Conservation (phyloP, 1,284 basidiomycete genomes). For the Vanrija sp. region DNA sequence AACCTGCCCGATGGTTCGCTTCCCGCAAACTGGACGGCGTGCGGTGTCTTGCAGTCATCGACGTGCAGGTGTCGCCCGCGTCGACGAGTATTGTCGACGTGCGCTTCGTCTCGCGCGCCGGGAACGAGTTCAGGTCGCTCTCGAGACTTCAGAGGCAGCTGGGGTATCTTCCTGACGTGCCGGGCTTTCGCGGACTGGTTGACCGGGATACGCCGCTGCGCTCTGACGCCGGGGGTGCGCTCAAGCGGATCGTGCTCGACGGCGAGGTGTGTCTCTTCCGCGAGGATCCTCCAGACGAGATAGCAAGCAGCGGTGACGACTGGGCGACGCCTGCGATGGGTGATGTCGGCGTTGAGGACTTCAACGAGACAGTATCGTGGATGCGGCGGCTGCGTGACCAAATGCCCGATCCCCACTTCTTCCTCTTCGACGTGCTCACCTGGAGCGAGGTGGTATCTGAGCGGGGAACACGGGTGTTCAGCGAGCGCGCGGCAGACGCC, state of each 20-base stretch:
- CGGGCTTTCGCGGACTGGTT: constrained; percentile 16
- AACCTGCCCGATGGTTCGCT: constrained; percentile 29
- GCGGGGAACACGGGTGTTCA: constrained; percentile 20
- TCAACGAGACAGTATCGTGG: constrained; percentile 30
- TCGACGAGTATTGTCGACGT: constrained; percentile 9
- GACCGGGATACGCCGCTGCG: constrained; percentile 13
- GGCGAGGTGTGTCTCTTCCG: constrained; percentile 45
- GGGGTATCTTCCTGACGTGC: constrained; percentile 7
- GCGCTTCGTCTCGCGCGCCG: constrained; percentile 31
- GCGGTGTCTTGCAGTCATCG: constrained; percentile 36
- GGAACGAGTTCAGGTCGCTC: constrained; percentile 36
- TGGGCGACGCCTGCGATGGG: constrained; percentile 16
- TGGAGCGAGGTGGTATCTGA: constrained; percentile 25
- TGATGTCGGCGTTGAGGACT: constrained; percentile 39
- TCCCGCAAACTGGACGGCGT: constrained; percentile 48
- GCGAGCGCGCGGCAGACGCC: constrained; percentile 16
- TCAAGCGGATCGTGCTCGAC: constrained; percentile 44
- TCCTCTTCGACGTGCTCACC: constrained; percentile 38
- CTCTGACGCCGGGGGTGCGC: background rate
- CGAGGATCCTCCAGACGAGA: background rate
- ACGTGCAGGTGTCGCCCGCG: constrained; percentile 16
- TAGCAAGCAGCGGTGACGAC: background rate
- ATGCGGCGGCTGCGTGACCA: constrained; percentile 8
- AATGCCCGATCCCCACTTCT: constrained; percentile 25
- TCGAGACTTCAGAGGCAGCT: constrained; percentile 26